Evolutionary conservation across 176 grass and related monocot species (phyloP).

Genomic region (Bromus sterilis): DNA sequence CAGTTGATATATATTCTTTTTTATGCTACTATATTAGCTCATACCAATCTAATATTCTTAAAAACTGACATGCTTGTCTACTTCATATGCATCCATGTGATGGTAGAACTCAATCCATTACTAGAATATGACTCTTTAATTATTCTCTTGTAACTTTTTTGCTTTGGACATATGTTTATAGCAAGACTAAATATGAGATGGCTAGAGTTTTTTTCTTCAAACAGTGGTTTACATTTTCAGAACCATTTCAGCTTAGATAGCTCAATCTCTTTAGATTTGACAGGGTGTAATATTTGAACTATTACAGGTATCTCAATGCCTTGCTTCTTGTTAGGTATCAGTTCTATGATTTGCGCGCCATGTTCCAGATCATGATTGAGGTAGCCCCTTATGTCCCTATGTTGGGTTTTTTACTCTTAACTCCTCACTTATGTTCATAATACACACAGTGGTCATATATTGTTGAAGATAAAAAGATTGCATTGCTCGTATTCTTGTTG

Average conservation of each 20-base stretch:
- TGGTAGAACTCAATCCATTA: background rate
- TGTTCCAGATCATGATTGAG: constrained; percentile 70
- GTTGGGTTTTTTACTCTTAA: background rate
- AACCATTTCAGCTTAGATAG: background rate
- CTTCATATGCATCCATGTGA: background rate
- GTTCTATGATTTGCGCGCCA: constrained; percentile 50
- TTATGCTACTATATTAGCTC: background rate
- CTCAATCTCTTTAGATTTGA: background rate
- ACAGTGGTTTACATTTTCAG: background rate
- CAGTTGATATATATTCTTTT: background rate
- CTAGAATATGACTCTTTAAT: background rate
- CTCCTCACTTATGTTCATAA: background rate
- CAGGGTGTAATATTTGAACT: background rate
- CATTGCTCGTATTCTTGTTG: background rate
- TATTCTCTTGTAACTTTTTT: background rate
- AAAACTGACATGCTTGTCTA: background rate
- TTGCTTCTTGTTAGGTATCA: constrained; percentile 55
- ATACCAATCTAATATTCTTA: background rate
- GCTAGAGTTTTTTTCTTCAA: background rate
- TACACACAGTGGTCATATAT: background rate
- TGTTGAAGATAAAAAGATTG: background rate
- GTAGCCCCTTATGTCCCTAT: constrained; percentile 20
- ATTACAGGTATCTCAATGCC: constrained; percentile 56
- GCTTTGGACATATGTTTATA: background rate
- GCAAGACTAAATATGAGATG: background rate